Base-by-base conservation (phyloP, 208 protist species). In the Leishmania amazonensis region DNA sequence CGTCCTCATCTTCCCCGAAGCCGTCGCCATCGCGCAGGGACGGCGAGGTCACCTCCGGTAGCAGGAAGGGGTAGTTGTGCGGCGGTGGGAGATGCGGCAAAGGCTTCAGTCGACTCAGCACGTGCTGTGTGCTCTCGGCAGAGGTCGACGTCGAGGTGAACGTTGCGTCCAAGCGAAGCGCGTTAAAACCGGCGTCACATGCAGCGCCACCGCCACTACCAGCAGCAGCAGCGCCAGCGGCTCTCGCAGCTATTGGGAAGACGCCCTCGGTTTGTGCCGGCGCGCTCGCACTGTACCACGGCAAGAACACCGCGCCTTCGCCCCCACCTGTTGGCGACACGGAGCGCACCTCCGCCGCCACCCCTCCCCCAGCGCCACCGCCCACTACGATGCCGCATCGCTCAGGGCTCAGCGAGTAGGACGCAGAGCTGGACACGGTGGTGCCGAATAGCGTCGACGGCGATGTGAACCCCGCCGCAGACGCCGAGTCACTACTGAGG, bases 401-500 rank as follows among this genome's bases (percentile, higher is more conserved):
- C n/a, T 58, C 71, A 24, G 71, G 47, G 47, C 47, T 75, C 42
- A 51, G 47, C 47, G n/a, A 53, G 53, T 62, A 24, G 31, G 73
- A 76, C 49, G 49, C 65, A 5, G n/a, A 31, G 72, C 40, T 40
- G 75, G 75, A 45, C 58, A 24, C 54, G 53, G 74, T 42, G 15
- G 35, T 31, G 68, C 73, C 45, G 45, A 60, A 64, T 35, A 42
- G n/a, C 13, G 65, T 31, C 24, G 73, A 75, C 8, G 72, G 68
- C 17, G 75, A 79, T 47, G 65, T 40, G 19, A 79, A 31, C 0
- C 67, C 57, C 9, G 53, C 62, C n/a, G 21, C 15, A 24, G 80
- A 79, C 45, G 57, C 75, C 21, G 80, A 80, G 24, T 75, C 38
- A 31, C 80, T 80, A 76, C 80, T 76, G 17, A 80, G 47, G 5